Evolutionary conservation across 805 yeast species (phyloP).

Genomic region (Candida railenensis): DNA sequence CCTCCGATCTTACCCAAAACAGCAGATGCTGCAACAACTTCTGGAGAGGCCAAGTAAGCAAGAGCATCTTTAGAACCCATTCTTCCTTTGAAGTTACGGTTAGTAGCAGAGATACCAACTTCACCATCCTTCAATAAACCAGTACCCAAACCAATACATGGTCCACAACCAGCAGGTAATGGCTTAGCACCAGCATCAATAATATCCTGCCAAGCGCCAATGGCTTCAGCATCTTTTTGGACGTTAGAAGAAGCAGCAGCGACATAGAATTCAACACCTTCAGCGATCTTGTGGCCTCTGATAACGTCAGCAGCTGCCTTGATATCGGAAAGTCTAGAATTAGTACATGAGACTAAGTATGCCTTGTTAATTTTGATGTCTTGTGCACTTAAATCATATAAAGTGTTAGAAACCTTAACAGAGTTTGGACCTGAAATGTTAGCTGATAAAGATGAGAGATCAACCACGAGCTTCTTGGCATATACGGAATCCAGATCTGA

Average conservation of each 20-base stretch:
- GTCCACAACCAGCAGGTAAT: slow-evolving; percentile 99
- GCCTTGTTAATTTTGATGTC: slow-evolving; percentile 87
- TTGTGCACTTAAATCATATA: slow-evolving; percentile 69
- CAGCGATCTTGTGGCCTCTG: slow-evolving; percentile 77
- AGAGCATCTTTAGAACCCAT: slow-evolving; percentile 98
- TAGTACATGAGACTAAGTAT: slow-evolving; percentile 96
- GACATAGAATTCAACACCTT: slow-evolving; percentile 90
- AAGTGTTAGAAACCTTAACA: slow-evolving; percentile 83
- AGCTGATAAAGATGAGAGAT: slow-evolving; percentile 78
- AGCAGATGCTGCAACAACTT: slow-evolving; percentile 98
- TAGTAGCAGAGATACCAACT: slow-evolving; percentile 97
- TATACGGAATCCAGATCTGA: slow-evolving; percentile 81
- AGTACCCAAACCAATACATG: slow-evolving; percentile 96
- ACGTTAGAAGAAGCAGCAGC: slow-evolving; percentile 97
- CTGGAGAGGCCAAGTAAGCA: slow-evolving; percentile 96
- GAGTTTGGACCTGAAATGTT: slow-evolving; percentile 96
- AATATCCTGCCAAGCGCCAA: slow-evolving; percentile 90
- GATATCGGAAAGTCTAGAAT: slow-evolving; percentile 89
- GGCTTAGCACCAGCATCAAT: slow-evolving; percentile 92
- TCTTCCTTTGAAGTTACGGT: slow-evolving; percentile 98
- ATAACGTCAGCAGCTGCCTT: slow-evolving; percentile 92
- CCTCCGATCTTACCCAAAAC: slow-evolving; percentile 91
- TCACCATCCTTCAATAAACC: slow-evolving; percentile 94
- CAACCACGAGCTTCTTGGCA: slow-evolving; percentile 84
- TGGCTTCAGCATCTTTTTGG: slow-evolving; percentile 85